Percentiles rank a stretch among this genome's conserved stretches.
Conservation (phyloP, 768 basidiomycete species). For the Termitomyces sp. region DNA sequence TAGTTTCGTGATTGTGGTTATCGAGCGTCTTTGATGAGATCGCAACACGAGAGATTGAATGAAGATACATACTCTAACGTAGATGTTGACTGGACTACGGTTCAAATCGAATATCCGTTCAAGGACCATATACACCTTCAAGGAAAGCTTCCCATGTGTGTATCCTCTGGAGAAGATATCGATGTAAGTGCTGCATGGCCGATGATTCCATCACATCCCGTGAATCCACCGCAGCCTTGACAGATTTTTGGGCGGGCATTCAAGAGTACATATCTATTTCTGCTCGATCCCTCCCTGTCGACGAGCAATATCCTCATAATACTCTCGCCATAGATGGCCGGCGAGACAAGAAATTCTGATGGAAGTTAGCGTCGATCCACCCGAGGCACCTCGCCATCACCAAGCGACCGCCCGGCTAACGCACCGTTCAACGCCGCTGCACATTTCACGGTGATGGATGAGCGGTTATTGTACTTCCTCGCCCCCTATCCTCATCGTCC, state of each 20-base stretch:
- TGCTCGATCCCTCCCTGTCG: no score
- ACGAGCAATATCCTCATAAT: no score
- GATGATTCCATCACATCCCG: neutral
- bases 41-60: neutral
- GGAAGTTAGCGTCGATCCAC: no score
- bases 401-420: no score
- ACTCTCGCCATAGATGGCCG: no score
- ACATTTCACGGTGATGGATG: neutral
- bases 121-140: neutral
- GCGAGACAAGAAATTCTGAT: no score
- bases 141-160: neutral
- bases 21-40: neutral
- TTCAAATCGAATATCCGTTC: neutral
- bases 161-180: no score
- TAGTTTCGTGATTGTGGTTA: neutral
- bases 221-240: no score
- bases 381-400: no score
- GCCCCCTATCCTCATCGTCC: neutral
- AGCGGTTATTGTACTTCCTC: neutral
- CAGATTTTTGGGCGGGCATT: no score
- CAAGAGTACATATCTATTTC: no score
- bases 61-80: neutral
- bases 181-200: neutral
- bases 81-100: neutral
- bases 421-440: neutral